Conservation (phyloP, 495 filamentous ascomycete species). For the Hypoxylon trugodes region DNA sequence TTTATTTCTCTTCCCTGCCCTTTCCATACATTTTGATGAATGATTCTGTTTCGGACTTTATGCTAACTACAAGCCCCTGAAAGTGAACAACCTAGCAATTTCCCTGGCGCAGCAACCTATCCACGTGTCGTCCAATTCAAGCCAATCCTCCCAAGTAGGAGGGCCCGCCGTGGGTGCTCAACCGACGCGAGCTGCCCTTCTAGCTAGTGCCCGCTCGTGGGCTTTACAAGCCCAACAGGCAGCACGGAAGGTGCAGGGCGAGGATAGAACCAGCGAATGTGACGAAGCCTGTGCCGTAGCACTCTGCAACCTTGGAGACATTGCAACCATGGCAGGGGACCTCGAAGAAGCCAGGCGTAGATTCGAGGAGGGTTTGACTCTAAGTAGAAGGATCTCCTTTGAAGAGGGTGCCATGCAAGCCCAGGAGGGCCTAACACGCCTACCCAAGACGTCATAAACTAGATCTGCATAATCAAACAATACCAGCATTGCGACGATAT, state of each 20-base stretch:
- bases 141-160: slow-evolving; percentile 16
- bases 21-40: background rate
- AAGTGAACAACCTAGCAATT: slow-evolving; percentile 77
- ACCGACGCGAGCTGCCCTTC: slow-evolving; percentile 56
- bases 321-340: slow-evolving; percentile 76
- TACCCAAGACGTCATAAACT: slow-evolving; percentile 37
- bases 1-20: background rate
- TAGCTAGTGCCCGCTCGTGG: slow-evolving; percentile 48
- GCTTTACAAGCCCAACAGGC: slow-evolving; percentile 39
- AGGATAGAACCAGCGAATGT: slow-evolving; percentile 78
- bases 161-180: slow-evolving; percentile 42
- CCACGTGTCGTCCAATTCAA: slow-evolving; percentile 48
- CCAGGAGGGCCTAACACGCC: slow-evolving; percentile 62
- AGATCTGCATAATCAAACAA: slow-evolving; percentile 9
- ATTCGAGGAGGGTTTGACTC: slow-evolving; percentile 69
- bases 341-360: slow-evolving; percentile 66
- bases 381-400: slow-evolving; percentile 71
- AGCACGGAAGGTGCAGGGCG: slow-evolving; percentile 48
- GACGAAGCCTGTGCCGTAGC: slow-evolving; percentile 85
- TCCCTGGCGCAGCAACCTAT: slow-evolving; percentile 71
- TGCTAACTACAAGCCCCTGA: background rate
- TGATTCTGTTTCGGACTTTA: background rate
- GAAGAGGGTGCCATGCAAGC: slow-evolving; percentile 69
- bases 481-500: background rate
- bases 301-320: slow-evolving; percentile 84